Conservation (phyloP, 1,284 basidiomycete genomes). For the Ceratobasidium sp. region DNA sequence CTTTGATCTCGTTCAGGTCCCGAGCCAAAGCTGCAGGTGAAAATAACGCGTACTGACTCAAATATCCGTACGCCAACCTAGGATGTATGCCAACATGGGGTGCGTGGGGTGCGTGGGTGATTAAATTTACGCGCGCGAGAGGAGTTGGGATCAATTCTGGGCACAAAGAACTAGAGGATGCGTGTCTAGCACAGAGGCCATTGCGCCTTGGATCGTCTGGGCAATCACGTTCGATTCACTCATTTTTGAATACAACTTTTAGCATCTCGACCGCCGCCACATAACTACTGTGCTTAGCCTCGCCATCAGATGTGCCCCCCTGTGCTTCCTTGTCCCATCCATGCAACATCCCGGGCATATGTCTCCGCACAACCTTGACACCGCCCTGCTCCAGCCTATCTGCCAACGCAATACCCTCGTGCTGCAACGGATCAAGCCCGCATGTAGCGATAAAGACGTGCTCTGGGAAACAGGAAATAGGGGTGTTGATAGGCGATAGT, state of each 20-base stretch:
- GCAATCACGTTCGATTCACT: neutral
- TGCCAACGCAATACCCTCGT: conserved; percentile 11
- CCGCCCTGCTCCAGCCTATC: conserved; percentile 16
- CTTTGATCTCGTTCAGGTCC: too few relatives aligned
- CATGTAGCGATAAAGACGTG: conserved; percentile 18
- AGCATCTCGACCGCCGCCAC: conserved; percentile 18
- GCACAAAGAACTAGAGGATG: too few relatives aligned
- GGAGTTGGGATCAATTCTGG: too few relatives aligned
- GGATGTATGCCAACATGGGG: too few relatives aligned
- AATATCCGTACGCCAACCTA: too few relatives aligned
- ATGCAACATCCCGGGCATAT: conserved; percentile 13
- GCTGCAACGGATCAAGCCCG: conserved; percentile 10
- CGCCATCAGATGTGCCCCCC: neutral
- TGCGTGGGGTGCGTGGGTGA: too few relatives aligned
- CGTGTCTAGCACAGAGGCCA: too few relatives aligned
- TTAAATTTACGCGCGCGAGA: too few relatives aligned
- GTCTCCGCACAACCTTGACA: conserved; percentile 21
- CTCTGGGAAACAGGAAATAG: conserved; percentile 9
- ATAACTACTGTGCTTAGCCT: conserved; percentile 12
- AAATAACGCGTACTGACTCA: too few relatives aligned
- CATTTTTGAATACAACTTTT: conserved; percentile 8
- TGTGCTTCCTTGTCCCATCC: conserved; percentile 28
- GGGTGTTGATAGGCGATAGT: conserved; percentile 16
- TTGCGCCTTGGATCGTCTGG: too few relatives aligned
- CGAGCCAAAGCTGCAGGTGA: too few relatives aligned